These are phyloP conservation scores for Gnomoniopsis smithogilvyi DNA, from an alignment of 2,329 filamentous ascomycete species.

Conservation along the genomic window DNA sequence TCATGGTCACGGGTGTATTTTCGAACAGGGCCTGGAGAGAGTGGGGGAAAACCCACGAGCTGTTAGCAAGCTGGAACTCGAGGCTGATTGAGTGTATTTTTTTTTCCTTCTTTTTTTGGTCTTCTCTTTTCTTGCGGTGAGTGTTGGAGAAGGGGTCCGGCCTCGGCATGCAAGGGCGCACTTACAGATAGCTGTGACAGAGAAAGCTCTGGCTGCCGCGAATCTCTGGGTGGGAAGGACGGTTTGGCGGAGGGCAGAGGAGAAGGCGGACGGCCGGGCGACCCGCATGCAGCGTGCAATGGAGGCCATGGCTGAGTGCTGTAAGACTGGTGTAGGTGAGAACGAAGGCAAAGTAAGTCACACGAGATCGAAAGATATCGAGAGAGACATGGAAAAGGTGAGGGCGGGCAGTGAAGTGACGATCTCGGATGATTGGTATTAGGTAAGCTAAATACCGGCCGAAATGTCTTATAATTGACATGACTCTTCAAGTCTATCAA, in stretches of 20 bases:
- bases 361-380: neutral
- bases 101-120: too few relatives aligned
- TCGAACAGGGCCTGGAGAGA: conserved; percentile 57
- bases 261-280: conserved; percentile 43
- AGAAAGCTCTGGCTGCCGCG: conserved; percentile 42
- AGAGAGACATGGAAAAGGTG: conserved; percentile 10
- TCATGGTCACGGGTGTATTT: conserved; percentile 97
- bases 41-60: neutral
- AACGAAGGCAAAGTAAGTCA: neutral
- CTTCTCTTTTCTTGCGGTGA: neutral
- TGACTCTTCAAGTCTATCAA: neutral
- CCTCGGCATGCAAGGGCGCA: conserved; percentile 25
- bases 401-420: neutral
- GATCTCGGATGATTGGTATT: conserved; percentile 11
- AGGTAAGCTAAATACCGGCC: conserved; percentile 5
- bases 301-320: conserved; percentile 51
- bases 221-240: conserved; percentile 32
- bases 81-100: too few relatives aligned
- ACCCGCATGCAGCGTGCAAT: conserved; percentile 54
- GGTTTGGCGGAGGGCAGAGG: conserved; percentile 34
- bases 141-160: conserved; percentile 25
- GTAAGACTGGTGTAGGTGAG: neutral
- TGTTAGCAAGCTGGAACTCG: neutral
- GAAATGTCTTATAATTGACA: neutral
- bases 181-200: conserved; percentile 40